phyloP scores from a whole-genome alignment of 1,284 basidiomycete genomes.

The Tilletia caries region DNA sequence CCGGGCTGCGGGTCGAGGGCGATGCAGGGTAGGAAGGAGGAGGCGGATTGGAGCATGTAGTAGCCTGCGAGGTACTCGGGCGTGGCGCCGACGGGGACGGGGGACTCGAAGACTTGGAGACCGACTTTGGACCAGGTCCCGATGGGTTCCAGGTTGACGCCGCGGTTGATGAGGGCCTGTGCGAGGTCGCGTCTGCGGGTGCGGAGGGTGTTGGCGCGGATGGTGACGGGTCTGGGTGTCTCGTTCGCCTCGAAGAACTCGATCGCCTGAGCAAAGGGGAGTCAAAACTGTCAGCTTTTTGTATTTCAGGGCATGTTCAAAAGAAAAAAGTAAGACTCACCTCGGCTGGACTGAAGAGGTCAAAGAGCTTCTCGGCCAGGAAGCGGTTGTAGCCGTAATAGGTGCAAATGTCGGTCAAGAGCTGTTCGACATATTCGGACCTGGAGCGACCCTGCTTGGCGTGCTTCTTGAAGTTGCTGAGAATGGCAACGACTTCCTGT shows the following conservation, averaged over 20 bases:
- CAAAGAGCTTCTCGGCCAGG: conserved; percentile 88
- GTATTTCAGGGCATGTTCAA: not conserved
- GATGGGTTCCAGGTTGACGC: conserved; percentile 87
- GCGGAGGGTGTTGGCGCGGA: conserved; percentile 93
- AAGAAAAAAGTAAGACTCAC: conserved; percentile 56
- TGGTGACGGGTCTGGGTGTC: conserved; percentile 90
- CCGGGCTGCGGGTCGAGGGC: conserved; percentile 87
- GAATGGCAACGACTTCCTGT: conserved; percentile 77
- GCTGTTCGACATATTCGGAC: conserved; percentile 81
- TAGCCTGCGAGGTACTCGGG: conserved; percentile 98
- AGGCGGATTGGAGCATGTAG: conserved; percentile 99
- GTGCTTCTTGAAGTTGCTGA: conserved; percentile 54
- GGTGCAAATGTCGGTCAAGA: conserved; percentile 64
- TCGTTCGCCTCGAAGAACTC: conserved; percentile 99
- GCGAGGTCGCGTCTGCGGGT: conserved; percentile 90
- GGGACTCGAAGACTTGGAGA: conserved; percentile 93
- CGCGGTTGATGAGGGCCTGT: conserved; percentile 88
- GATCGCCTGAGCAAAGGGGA: conserved; percentile 66
- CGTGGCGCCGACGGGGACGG: conserved; percentile 86
- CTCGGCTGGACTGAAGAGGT: conserved; percentile 87
- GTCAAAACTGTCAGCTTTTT: not conserved
- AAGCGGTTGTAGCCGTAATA: conserved; percentile 99
- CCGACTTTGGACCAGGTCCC: conserved; percentile 99
- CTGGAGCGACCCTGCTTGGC: conserved; percentile 64
- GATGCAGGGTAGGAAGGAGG: conserved; percentile 97